These are phyloP conservation scores for Fusarium oxysporum DNA, from an alignment of 2,329 filamentous ascomycete genomes.

Conservation along the genomic window DNA sequence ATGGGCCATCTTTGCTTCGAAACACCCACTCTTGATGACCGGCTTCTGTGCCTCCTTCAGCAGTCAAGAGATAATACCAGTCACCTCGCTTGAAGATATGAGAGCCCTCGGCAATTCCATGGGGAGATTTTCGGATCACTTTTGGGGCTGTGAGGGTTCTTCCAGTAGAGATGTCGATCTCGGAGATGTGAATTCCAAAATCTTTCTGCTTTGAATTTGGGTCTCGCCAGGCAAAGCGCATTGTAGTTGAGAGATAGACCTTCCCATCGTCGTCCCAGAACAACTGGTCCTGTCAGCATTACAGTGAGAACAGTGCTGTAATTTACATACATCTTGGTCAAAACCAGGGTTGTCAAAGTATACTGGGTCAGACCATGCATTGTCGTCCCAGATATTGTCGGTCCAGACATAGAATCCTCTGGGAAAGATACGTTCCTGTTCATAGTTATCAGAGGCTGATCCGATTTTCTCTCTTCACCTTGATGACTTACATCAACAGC, in stretches of 20 bases:
- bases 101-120: conserved; percentile 57
- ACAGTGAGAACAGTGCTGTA: fast-evolving
- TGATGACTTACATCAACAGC: conserved; percentile 44
- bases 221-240: conserved; percentile 51
- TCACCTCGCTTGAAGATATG: conserved; percentile 41
- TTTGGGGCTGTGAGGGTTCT: conserved; percentile 52
- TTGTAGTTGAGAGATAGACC: conserved; percentile 61
- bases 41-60: conserved; percentile 44
- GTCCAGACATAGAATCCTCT: conserved; percentile 67
- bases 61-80: conserved; percentile 44
- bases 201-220: conserved; percentile 58
- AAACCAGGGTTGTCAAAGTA: conserved; percentile 67
- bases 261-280: conserved; percentile 64
- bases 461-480: not conserved
- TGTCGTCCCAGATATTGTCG: conserved; percentile 62
- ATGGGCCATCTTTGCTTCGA: conserved; percentile 56
- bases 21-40: conserved; percentile 65
- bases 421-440: conserved; percentile 59
- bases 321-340: conserved; percentile 57
- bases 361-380: conserved; percentile 63
- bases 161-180: conserved; percentile 57
- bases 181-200: conserved; percentile 61
- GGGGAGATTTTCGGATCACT: conserved; percentile 52
- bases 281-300: conserved; percentile 30
- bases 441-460: not conserved